Evolutionary conservation across 495 filamentous ascomycete genomes (phyloP), one percentile per base, ranked within the genome.

Genomic region (Xylaria palmicola): DNA sequence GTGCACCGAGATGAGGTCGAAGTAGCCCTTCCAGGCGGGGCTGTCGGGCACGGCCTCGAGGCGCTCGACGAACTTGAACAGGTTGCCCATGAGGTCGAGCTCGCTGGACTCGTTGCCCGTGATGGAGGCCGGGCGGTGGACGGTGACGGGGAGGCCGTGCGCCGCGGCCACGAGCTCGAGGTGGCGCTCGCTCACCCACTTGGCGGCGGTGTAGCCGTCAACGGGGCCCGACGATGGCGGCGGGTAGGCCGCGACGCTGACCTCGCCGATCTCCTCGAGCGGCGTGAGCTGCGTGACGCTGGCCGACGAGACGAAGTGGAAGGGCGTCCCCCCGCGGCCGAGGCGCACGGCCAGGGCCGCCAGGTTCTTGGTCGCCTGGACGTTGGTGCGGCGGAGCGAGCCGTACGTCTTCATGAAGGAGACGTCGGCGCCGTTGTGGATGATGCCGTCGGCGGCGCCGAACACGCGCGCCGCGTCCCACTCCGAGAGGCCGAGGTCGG

Each of bases 361-460:
- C 4, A 86, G 75, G 22, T 75, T 69, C 17, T 71, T 67, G 0
- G 78, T 55, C n/a, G 51, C 20, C 10, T 83, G 1, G 78, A 78
- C 0, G 48, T n/a, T 84, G 62, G 53, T 84, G 83, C 43, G 72
- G 51, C 0, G 62, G 7, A 86, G 74, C 0, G 72, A 64, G 3
- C 60, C 56, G 66, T 85, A 86, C 7, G 65, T 72, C 15, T 85
- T 80, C 53, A 82, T 62, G 65, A 77, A 79, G 1, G 81, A 84
- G 1, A 77, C 75, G 52, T 81, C 75, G 0, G 82, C 79, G 8
- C 81, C 83, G 53, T 76, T 79, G 70, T 86, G 84, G 34, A 87
- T 77, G 29, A 85, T 66, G 5, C 59, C 60, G 44, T 85, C 73
- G 0, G 71, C 77, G 2, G 51, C 39, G 4, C n/a, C 32, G 32